phyloP scores from a whole-genome alignment of 2,329 filamentous ascomycete genomes.

The Aspergillus sp. region DNA sequence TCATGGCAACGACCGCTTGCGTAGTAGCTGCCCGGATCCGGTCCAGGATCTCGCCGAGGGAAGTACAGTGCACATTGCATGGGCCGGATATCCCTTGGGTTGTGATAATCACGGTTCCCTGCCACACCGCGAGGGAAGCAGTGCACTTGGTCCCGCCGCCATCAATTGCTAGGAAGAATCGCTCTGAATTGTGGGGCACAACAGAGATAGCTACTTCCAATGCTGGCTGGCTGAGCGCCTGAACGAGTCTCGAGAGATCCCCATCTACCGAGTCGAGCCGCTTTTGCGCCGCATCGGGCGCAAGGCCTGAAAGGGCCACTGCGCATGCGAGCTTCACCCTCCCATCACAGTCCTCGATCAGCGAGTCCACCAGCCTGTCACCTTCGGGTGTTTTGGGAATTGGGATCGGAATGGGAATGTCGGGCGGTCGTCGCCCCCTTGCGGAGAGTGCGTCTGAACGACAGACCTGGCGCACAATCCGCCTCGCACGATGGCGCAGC shows the following conservation, averaged over 20 bases:
- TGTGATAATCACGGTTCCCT: conserved; percentile 22
- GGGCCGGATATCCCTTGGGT: conserved; percentile 40
- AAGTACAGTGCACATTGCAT: conserved; percentile 44
- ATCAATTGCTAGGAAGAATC: conserved; percentile 45
- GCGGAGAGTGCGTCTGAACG: conserved; percentile 20
- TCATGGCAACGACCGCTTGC: not conserved
- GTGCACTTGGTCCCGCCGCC: conserved; percentile 51
- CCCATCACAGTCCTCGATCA: conserved; percentile 33
- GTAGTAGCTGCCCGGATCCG: not conserved
- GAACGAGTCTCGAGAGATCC: too few relatives aligned
- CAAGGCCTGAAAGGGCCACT: conserved; percentile 29
- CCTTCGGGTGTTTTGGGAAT: not conserved
- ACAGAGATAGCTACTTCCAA: too few relatives aligned
- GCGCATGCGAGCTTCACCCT: conserved; percentile 43
- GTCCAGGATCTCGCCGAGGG: not conserved
- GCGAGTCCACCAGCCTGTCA: conserved; percentile 33
- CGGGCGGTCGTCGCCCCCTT: not conserved
- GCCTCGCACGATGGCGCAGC: conserved; percentile 36
- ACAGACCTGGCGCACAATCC: conserved; percentile 37
- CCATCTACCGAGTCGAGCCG: conserved; percentile 24
- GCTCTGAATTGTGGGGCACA: not conserved
- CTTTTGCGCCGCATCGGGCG: conserved; percentile 30
- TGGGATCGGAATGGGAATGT: too few relatives aligned
- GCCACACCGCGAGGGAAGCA: conserved; percentile 36
- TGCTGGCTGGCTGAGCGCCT: too few relatives aligned